Evolutionary conservation across 2,329 filamentous ascomycete genomes (phyloP).

Genomic region (Epichloe gansuensis): DNA sequence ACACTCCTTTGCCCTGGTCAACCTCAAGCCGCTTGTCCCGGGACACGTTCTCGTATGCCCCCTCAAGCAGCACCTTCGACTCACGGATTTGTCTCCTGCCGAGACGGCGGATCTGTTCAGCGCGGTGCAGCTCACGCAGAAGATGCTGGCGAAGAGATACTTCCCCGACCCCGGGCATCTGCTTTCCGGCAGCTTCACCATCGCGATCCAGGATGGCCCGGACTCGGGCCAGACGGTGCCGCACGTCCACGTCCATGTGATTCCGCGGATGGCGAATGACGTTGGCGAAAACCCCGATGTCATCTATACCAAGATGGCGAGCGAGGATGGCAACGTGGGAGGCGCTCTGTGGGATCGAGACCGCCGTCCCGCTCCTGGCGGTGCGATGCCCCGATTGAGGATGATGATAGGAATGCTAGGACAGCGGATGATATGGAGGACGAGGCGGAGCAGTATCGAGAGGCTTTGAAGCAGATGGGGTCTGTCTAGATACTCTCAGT

Average conservation of each 20-base stretch:
- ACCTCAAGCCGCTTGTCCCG: constrained; percentile 86
- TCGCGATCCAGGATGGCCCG: constrained; percentile 86
- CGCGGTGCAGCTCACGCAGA: constrained; percentile 73
- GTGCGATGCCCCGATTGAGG: constrained; percentile 60
- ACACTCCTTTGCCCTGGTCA: constrained; percentile 78
- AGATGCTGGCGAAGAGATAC: constrained; percentile 53
- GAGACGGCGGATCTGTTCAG: constrained; percentile 76
- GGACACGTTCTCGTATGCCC: constrained; percentile 91
- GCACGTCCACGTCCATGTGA: constrained; percentile 88
- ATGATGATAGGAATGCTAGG: constrained; percentile 55
- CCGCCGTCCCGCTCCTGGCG: constrained; percentile 34
- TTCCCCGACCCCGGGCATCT: constrained; percentile 33
- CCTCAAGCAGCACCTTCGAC: constrained; percentile 51
- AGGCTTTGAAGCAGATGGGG: constrained; percentile 26
- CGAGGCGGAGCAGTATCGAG: constrained; percentile 59
- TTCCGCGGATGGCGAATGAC: constrained; percentile 53
- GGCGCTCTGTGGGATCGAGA: constrained; percentile 49
- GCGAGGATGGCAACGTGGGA: constrained; percentile 73
- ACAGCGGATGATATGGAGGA: constrained; percentile 63
- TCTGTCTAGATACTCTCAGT: constrained; percentile 20
- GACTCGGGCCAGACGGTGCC: constrained; percentile 89
- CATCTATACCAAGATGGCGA: constrained; percentile 74
- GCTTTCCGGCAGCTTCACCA: constrained; percentile 64
- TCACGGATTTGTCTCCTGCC: constrained; percentile 57
- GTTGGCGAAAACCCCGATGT: constrained; percentile 42